Conservation (phyloP, 2,329 filamentous ascomycete genomes). For the Epichloe gansuensis region DNA sequence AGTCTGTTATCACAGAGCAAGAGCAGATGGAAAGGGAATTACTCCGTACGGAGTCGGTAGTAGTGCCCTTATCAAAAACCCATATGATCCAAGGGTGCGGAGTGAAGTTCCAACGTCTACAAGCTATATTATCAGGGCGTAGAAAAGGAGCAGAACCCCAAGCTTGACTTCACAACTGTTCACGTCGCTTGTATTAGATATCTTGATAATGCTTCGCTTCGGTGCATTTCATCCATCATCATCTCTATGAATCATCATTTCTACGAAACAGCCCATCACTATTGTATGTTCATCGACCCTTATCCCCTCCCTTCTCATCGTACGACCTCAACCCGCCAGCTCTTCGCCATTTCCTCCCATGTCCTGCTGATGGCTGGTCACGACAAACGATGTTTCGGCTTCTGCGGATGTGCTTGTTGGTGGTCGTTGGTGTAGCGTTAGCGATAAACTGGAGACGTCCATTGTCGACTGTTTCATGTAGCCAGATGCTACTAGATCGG, state of each 20-base stretch:
- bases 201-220: not conserved
- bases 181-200: not conserved
- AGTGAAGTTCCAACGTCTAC: not conserved
- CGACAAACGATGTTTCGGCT: not conserved
- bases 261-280: not conserved
- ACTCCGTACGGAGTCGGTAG: too few relatives aligned
- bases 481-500: not conserved
- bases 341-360: not conserved
- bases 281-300: not conserved
- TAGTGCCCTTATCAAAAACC: too few relatives aligned
- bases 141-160: not conserved
- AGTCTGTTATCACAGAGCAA: too few relatives aligned
- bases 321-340: not conserved
- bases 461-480: not conserved
- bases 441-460: not conserved
- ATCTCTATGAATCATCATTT: not conserved
- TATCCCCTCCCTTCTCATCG: not conserved
- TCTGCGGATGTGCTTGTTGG: not conserved
- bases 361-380: not conserved
- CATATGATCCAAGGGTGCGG: too few relatives aligned
- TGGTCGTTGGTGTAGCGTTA: not conserved
- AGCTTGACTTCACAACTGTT: not conserved
- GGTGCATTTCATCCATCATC: not conserved
- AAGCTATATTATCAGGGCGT: not conserved
- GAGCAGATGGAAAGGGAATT: too few relatives aligned